Evolutionary conservation across 352 stramenopile genomes (phyloP), one percentile per base, ranked within the genome.

Genomic region (Phytophthora fragariae): DNA sequence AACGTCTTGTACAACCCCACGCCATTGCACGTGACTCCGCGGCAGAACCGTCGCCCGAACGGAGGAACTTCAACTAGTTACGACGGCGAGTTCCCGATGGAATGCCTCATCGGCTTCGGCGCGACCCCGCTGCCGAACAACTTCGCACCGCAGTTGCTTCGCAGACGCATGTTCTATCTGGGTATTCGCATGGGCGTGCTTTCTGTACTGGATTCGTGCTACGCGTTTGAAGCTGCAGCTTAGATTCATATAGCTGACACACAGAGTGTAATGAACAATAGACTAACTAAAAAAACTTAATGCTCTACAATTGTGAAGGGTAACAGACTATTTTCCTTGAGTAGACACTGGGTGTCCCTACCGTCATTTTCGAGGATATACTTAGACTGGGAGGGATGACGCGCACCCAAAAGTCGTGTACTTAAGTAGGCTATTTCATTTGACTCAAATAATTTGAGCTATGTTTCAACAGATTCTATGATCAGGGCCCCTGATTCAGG

Each of bases 101-200:
- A 88, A 24, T 88, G 83, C 31, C 60, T 89, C 15, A 77, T 85
- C 21, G 77, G 77, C 0, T 70, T 89, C 21, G 83, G 79, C 8
- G 66, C 77, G 1, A 81, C 75, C 0, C 77, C 71, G 5, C 35
- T 91, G 17, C 75, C 81, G 0, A 50, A 19, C 21, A 50, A 56
- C 11, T 91, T 91, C 54, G 49, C 66, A 5, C 14, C 37, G 5
- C 70, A 73, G 19, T 39, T 91, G 35, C 69, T 84, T 7, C 74
- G 72, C 15, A 59, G 83, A 10, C 77, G 81, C 2, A 70, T 85
- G 47, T 72, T 86, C 49, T 86, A 81, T 59, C 19, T 84, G 24
- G 83, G 67, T 2, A 64, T 86, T 60, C 50, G 62, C 11, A 80
- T 73, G 50, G 61, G 70, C 9, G 57, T 84, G 35, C 55, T 79